A percentile compares a stretch with the other conserved stretches of the same genome.
Conservation (phyloP, 1,139 yeast genomes). For the Pichia sp. region DNA sequence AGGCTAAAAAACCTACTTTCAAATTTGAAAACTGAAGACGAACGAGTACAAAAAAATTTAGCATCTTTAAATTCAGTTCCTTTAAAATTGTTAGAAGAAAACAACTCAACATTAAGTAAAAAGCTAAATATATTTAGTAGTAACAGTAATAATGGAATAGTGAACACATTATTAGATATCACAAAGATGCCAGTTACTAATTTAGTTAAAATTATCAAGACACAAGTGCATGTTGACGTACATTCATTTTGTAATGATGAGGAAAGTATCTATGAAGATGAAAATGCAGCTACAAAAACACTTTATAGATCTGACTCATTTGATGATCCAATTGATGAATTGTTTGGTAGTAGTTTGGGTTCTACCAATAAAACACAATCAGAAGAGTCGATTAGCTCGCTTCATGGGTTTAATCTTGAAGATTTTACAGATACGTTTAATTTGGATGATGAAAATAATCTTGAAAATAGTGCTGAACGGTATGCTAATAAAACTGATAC, state of each 20-base stretch:
- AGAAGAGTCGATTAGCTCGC: not conserved
- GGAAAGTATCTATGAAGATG: slow-evolving; percentile 12
- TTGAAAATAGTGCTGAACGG: not conserved
- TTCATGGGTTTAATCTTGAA: slow-evolving; percentile 7
- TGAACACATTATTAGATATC: not conserved
- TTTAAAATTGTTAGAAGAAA: not conserved
- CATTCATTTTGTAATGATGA: not conserved
- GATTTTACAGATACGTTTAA: slow-evolving; percentile 6
- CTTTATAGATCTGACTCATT: slow-evolving; percentile 12
- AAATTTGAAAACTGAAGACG: not conserved
- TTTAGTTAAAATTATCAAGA: not conserved
- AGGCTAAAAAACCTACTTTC: not conserved
- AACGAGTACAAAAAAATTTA: not conserved
- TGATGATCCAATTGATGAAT: slow-evolving; percentile 4
- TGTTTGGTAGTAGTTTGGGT: not conserved
- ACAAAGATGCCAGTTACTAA: not conserved
- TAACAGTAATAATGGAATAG: not conserved
- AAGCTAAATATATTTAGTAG: not conserved
- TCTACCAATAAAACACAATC: not conserved
- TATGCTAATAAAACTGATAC: not conserved
- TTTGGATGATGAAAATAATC: not conserved
- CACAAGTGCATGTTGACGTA: not conserved
- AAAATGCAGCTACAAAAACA: slow-evolving; percentile 7
- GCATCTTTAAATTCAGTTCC: not conserved
- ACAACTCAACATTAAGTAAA: not conserved